Conservation (phyloP, 306 rosid species). For the Lotus japonicus region DNA sequence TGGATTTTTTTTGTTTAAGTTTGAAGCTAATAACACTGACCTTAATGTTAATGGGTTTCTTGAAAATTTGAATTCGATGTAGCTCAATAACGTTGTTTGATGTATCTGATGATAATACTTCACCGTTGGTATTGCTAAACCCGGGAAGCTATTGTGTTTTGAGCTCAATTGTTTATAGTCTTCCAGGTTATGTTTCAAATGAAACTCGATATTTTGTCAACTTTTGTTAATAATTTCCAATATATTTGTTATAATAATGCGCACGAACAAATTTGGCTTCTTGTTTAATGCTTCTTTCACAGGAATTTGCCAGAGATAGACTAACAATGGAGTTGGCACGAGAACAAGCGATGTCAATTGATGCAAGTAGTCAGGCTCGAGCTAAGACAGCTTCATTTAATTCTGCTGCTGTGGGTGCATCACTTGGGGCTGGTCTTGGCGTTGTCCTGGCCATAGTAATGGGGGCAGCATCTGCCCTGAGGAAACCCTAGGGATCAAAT, state of each 20-base stretch:
- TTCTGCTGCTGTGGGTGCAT: constrained; percentile 90
- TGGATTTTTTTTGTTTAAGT: no score
- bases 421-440: constrained; percentile 90
- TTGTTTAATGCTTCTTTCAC: constrained; percentile 4
- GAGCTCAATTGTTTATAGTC: neutral
- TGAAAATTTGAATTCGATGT: no score
- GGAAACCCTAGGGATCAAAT: constrained; percentile 62
- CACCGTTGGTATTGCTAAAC: neutral
- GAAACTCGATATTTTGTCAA: neutral
- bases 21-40: no score
- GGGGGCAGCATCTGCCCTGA: constrained; percentile 99
- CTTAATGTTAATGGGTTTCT: no score
- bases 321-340: constrained; percentile 65
- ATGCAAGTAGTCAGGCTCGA: constrained; percentile 36
- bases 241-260: neutral
- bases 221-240: neutral
- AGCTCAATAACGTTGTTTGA: no score
- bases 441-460: constrained; percentile 79
- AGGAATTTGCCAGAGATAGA: constrained; percentile 80
- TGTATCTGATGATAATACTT: neutral
- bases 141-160: neutral
- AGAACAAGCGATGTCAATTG: constrained; percentile 46
- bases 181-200: neutral
- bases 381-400: constrained; percentile 60
- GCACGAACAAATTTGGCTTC: neutral